Conservation (phyloP, 2,329 filamentous ascomycete genomes). For the Shiraia sp. region DNA sequence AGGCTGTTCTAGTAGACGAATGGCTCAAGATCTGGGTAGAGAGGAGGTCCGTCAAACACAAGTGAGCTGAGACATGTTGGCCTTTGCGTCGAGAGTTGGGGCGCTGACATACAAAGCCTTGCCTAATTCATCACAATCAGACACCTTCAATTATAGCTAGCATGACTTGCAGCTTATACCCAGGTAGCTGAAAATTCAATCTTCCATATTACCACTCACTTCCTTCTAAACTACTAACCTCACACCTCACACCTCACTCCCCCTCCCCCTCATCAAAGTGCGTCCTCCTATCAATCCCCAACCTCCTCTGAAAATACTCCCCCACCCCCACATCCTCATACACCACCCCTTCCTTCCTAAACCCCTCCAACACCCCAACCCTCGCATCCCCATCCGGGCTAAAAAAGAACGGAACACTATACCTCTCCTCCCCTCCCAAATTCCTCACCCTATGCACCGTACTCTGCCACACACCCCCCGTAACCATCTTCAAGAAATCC, state of each 20-base stretch:
- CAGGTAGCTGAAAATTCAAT: no score
- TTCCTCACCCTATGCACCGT: conserved; percentile 50
- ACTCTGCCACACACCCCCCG: conserved; percentile 45
- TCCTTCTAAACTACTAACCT: no score
- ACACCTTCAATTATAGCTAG: no score
- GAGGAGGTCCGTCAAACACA: no score
- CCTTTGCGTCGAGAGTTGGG: no score
- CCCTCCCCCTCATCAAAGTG: conserved; percentile 27
- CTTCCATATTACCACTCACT: no score
- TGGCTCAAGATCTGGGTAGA: no score
- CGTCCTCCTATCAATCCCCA: conserved; percentile 38
- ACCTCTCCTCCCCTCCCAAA: conserved; percentile 43
- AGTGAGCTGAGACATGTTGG: no score
- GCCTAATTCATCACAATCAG: no score
- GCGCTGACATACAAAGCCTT: no score
- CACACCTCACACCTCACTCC: background rate
- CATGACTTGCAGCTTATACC: no score
- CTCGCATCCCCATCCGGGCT: conserved; percentile 41
- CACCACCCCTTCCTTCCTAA: conserved; percentile 26
- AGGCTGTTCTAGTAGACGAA: no score
- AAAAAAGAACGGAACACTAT: conserved; percentile 49
- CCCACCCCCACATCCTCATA: conserved; percentile 38
- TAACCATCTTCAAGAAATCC: conserved; percentile 48
- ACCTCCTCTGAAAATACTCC: conserved; percentile 38
- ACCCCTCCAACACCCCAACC: conserved; percentile 34